A percentile compares a stretch with the other conserved stretches of the same genome.
Conservation (phyloP, 2,329 filamentous ascomycete genomes). For the Aspergillus aculeatus region DNA sequence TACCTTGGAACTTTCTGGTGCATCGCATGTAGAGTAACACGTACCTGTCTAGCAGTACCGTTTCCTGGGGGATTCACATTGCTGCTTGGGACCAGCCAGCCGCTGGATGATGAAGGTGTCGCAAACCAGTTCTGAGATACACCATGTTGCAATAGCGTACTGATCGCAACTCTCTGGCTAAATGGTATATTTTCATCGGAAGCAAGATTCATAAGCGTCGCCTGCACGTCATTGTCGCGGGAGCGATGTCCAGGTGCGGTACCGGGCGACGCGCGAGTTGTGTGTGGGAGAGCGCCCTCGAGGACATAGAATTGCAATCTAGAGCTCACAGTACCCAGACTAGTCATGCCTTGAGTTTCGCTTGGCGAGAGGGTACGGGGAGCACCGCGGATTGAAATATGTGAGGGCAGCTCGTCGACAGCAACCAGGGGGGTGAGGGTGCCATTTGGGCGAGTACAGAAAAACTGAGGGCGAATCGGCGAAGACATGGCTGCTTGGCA, state of each 20-base stretch:
- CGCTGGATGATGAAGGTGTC: conserved; percentile 11
- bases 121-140: conserved; percentile 18
- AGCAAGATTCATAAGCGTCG: conserved; percentile 21
- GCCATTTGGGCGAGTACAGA: conserved; percentile 43
- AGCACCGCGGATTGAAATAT: conserved; percentile 38
- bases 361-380: conserved; percentile 35
- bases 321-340: conserved; percentile 36
- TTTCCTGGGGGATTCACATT: conserved; percentile 9
- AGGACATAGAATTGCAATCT: conserved; percentile 38
- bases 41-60: conserved; percentile 21
- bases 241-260: conserved; percentile 10
- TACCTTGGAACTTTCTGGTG: background rate
- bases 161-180: conserved; percentile 23
- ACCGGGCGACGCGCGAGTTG: conserved; percentile 10
- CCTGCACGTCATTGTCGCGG: conserved; percentile 20
- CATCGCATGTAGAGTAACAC: conserved; percentile 11
- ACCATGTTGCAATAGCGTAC: conserved; percentile 22
- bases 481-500: conserved; percentile 21
- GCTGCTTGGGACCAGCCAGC: conserved; percentile 19
- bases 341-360: conserved; percentile 46
- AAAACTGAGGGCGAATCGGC: conserved; percentile 40
- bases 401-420: conserved; percentile 45
- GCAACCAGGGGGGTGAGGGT: conserved; percentile 45
- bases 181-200: conserved; percentile 21
- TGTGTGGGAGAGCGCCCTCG: conserved; percentile 19